phyloP scores from a whole-genome alignment of 176 grass and related monocot species.

The Musa acuminata region DNA sequence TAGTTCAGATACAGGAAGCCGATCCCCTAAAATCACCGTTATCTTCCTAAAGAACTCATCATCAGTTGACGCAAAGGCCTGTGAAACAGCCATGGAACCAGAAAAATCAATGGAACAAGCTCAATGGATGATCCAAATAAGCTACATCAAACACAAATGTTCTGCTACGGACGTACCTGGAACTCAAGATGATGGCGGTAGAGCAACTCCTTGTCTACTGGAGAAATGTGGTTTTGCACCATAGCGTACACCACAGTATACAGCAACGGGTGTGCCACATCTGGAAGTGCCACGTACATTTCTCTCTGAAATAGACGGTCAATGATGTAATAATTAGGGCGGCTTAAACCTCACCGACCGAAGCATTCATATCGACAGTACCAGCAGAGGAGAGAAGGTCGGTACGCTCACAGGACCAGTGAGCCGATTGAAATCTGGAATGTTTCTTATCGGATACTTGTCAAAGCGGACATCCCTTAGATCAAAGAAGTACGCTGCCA shows the following conservation, averaged over 20 bases:
- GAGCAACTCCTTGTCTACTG: conserved; percentile 51
- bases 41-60: conserved; percentile 67
- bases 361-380: too few species aligned
- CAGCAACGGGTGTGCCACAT: conserved; percentile 39
- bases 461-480: conserved; percentile 55
- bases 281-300: conserved; percentile 26
- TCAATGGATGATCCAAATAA: conserved; percentile 8
- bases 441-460: conserved; percentile 31
- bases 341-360: not conserved
- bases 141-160: not conserved
- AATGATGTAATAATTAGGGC: not conserved
- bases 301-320: conserved; percentile 34
- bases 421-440: conserved; percentile 36
- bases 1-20: conserved; percentile 46
- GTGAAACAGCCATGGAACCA: conserved; percentile 4
- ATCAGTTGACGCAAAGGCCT: conserved; percentile 52
- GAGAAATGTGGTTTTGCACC: conserved; percentile 48
- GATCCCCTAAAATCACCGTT: conserved; percentile 57
- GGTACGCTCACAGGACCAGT: conserved; percentile 42
- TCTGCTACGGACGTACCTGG: conserved; percentile 31
- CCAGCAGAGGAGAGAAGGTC: not conserved
- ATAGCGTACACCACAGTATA: conserved; percentile 49
- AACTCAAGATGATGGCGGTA: conserved; percentile 65
- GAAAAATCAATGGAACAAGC: conserved; percentile 2
- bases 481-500: conserved; percentile 69